Evolutionary conservation across 352 stramenopile genomes (phyloP).

Genomic region (Blastocystis sp.): DNA sequence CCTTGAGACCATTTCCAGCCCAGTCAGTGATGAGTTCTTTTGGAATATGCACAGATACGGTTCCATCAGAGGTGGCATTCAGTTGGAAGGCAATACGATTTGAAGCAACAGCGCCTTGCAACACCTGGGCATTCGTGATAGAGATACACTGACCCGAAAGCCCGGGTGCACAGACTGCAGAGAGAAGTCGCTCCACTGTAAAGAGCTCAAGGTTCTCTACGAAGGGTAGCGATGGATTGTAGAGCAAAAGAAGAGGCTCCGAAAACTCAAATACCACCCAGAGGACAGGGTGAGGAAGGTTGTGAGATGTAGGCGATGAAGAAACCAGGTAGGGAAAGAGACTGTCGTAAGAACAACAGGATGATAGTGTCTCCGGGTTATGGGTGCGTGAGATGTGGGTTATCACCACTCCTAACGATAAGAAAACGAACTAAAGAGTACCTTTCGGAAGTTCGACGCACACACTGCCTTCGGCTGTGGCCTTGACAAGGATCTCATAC

Average conservation of each 20-base stretch:
- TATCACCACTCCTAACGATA: neutral
- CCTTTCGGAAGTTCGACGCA: constrained; percentile 27
- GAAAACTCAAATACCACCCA: constrained; percentile 33
- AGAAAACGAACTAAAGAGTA: neutral
- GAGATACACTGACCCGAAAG: neutral
- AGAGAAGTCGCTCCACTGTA: neutral
- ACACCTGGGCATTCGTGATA: neutral
- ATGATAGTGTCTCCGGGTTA: neutral
- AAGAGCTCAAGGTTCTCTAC: neutral
- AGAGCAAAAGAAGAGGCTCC: constrained; percentile 3
- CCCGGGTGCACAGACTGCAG: neutral
- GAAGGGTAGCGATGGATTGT: neutral
- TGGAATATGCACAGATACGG: neutral
- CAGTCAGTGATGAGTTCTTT: neutral
- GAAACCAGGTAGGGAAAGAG: neutral
- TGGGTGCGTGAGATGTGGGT: neutral
- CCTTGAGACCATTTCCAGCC: neutral
- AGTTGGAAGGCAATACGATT: neutral
- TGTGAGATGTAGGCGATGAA: neutral
- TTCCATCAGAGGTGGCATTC: neutral
- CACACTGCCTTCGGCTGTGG: neutral
- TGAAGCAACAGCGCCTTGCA: neutral
- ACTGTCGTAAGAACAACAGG: neutral
- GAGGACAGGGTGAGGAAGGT: neutral
- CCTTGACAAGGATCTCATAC: neutral